Evolutionary conservation across 495 filamentous ascomycete genomes (phyloP).

Genomic region (Neurospora sp.): DNA sequence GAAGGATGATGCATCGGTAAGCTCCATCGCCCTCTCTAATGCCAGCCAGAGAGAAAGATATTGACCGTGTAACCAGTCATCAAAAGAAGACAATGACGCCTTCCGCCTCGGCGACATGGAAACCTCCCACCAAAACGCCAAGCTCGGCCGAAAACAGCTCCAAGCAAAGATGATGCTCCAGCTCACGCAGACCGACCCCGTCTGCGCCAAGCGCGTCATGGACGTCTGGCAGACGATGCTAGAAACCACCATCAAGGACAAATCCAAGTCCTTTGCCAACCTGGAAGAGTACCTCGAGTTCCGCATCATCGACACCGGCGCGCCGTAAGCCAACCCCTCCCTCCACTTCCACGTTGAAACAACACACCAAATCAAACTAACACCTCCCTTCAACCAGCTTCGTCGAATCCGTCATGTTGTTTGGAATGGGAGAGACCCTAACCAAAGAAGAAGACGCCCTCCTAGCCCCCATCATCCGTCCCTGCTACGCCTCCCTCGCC

Average conservation of each 20-base stretch:
- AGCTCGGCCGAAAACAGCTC: neutral
- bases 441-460: neutral
- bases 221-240: neutral
- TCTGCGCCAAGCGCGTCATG: neutral
- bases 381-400: neutral
- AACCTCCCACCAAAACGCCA: neutral
- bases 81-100: neutral
- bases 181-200: neutral
- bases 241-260: neutral
- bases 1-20: neutral
- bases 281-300: slow-evolving; percentile 5
- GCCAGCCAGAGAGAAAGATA: too few species aligned
- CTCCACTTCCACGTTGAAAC: neutral
- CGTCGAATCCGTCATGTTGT: neutral
- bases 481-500: neutral
- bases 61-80: neutral
- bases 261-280: neutral
- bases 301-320: neutral
- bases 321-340: neutral
- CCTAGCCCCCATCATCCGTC: neutral
- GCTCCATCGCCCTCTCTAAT: too few species aligned
- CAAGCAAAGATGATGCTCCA: neutral
- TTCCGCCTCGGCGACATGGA: neutral
- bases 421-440: neutral
- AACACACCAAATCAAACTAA: neutral